Evolutionary conservation across 352 stramenopile genomes (phyloP).

Genomic region (Phytopythium oedochilum): DNA sequence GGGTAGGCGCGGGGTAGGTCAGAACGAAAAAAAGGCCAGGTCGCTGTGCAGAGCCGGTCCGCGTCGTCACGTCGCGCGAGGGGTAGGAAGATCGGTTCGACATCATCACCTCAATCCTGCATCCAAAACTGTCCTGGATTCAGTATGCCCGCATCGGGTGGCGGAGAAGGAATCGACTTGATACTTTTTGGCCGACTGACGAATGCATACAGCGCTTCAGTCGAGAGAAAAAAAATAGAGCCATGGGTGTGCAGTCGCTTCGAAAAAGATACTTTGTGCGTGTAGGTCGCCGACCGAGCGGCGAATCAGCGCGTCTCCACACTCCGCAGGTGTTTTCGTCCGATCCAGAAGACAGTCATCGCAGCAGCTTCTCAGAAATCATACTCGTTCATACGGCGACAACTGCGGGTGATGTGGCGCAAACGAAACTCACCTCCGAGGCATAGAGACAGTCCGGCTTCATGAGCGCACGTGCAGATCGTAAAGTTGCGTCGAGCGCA

Average conservation of each 20-base stretch:
- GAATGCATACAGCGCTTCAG: too few relatives aligned
- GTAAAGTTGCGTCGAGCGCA: not conserved
- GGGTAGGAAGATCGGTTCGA: constrained; percentile 7
- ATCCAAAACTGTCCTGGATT: too few relatives aligned
- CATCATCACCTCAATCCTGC: constrained; percentile 2
- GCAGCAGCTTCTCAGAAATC: constrained; percentile 1
- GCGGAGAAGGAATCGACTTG: too few relatives aligned
- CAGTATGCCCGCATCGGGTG: too few relatives aligned
- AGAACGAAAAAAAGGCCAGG: constrained; percentile 1
- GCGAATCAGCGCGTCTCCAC: not conserved
- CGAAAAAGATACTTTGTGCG: not conserved
- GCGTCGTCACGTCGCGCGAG: constrained; percentile 3
- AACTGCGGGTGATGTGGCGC: constrained; percentile 1
- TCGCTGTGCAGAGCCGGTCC: not conserved
- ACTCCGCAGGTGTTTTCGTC: not conserved
- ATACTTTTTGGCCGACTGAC: too few relatives aligned
- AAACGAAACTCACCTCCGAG: constrained; percentile 2
- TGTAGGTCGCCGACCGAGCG: too few relatives aligned
- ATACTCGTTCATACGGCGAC: too few relatives aligned
- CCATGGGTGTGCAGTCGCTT: not conserved
- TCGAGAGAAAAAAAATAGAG: too few relatives aligned
- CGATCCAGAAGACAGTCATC: not conserved
- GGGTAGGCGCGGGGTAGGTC: constrained; percentile 5
- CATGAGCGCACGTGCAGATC: not conserved
- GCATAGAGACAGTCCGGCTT: constrained; percentile 8